Percentiles rank a stretch among this genome's conserved stretches.
Evolutionary conservation across 768 basidiomycete species (phyloP).

Genomic region (Boletus rubropictus): DNA sequence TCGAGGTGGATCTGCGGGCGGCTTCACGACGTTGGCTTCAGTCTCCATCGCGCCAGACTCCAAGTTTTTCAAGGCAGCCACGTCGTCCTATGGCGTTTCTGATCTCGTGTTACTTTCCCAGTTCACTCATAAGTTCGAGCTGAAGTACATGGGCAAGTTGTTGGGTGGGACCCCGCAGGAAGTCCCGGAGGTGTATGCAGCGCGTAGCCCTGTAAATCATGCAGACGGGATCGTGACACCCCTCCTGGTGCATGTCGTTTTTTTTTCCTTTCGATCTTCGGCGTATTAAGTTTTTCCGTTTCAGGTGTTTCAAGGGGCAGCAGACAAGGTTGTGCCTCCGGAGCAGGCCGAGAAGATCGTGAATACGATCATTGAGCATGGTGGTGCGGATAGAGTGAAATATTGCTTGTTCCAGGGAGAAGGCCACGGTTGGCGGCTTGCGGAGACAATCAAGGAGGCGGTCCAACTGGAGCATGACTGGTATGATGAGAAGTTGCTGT

Average conservation of each 20-base stretch:
- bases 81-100: slow-evolving; percentile 64
- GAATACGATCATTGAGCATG: slow-evolving; percentile 17
- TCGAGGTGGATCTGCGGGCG: slow-evolving; percentile 70
- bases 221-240: slow-evolving; percentile 58
- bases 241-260: slow-evolving; percentile 45
- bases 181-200: slow-evolving; percentile 52
- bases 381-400: slow-evolving; percentile 27
- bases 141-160: slow-evolving; percentile 52
- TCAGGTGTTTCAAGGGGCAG: slow-evolving; percentile 64
- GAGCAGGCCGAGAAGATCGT: slow-evolving; percentile 45
- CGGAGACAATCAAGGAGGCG: slow-evolving; percentile 28
- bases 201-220: slow-evolving; percentile 58
- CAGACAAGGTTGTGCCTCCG: slow-evolving; percentile 62
- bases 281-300: slow-evolving; percentile 6
- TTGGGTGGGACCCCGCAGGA: slow-evolving; percentile 53
- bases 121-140: slow-evolving; percentile 72
- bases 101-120: slow-evolving; percentile 52
- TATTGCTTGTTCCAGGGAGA: slow-evolving; percentile 41
- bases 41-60: slow-evolving; percentile 39
- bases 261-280: neutral
- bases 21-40: slow-evolving; percentile 56
- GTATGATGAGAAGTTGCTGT: too few species aligned
- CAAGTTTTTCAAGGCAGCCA: slow-evolving; percentile 52
- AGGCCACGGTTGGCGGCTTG: slow-evolving; percentile 37
- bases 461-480: too few species aligned